phyloP scores from a whole-genome alignment of 441 rosid genomes.

The Lepidium campestre region DNA sequence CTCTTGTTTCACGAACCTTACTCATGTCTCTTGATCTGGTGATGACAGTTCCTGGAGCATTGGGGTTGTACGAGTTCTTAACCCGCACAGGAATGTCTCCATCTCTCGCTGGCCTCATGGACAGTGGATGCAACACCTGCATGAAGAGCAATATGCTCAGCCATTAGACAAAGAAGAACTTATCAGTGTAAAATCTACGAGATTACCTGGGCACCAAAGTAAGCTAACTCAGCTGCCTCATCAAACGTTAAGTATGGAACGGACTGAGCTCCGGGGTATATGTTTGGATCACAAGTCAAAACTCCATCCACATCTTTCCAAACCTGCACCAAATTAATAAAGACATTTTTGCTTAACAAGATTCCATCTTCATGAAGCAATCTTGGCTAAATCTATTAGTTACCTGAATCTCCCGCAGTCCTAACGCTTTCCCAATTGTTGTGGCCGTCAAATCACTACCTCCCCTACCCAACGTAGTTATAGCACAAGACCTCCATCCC shows the following conservation, averaged over 20 bases:
- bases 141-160: conserved; percentile 9
- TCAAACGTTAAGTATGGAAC: conserved; percentile 87
- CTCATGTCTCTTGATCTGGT: conserved; percentile 81
- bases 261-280: conserved; percentile 64
- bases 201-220: conserved; percentile 93
- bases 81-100: conserved; percentile 93
- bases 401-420: conserved; percentile 93
- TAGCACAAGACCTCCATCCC: conserved; percentile 92
- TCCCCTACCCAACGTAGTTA: conserved; percentile 90
- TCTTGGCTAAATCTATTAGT: conserved; percentile 13
- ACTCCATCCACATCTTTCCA: conserved; percentile 99
- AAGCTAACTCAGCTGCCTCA: conserved; percentile 98
- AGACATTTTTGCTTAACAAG: neutral
- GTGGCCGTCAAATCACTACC: conserved; percentile 98
- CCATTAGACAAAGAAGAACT: conserved; percentile 6
- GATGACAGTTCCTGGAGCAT: conserved; percentile 94
- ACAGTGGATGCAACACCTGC: conserved; percentile 90
- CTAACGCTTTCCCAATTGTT: conserved; percentile 88
- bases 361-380: neutral
- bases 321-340: conserved; percentile 40
- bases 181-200: neutral
- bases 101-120: conserved; percentile 97
- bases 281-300: conserved; percentile 93
- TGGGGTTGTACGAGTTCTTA: conserved; percentile 88
- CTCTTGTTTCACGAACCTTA: conserved; percentile 52